phyloP scores from a whole-genome alignment of 2,329 filamentous ascomycete species.

The Neoarthrinium moseri region DNA sequence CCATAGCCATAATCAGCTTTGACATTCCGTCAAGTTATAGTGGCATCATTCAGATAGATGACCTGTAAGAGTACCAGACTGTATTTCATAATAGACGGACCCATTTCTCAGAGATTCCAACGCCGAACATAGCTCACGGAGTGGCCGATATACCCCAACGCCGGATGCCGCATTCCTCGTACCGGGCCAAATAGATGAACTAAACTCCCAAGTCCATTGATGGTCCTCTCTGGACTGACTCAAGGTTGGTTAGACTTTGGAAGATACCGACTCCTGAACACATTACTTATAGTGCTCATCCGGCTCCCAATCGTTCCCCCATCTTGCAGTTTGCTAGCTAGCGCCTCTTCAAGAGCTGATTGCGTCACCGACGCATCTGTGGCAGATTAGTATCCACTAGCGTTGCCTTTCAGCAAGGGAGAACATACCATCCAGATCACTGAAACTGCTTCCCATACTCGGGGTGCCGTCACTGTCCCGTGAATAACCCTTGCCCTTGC shows the following conservation, averaged over 20 bases:
- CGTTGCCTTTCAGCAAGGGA: constrained; percentile 12
- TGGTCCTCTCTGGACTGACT: neutral
- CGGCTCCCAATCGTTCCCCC: constrained; percentile 54
- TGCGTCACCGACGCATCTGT: constrained; percentile 78
- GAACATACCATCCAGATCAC: constrained; percentile 71
- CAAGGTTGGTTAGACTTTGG: constrained; percentile 24
- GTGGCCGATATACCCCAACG: too few relatives aligned
- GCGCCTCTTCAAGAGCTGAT: constrained; percentile 74
- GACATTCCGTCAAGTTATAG: too few relatives aligned
- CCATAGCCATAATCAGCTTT: too few relatives aligned
- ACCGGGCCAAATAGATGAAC: neutral
- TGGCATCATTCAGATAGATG: too few relatives aligned
- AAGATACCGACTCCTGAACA: constrained; percentile 61
- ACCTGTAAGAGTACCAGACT: too few relatives aligned
- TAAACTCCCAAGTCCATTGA: neutral
- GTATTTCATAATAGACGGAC: too few relatives aligned
- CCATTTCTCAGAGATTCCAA: too few relatives aligned
- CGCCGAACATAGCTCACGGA: too few relatives aligned
- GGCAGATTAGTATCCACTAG: neutral
- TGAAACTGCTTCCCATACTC: constrained; percentile 84
- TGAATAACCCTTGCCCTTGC: constrained; percentile 48
- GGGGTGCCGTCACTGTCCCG: constrained; percentile 71
- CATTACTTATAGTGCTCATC: constrained; percentile 68
- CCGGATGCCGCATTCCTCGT: neutral
- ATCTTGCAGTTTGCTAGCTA: constrained; percentile 70